Base-by-base conservation (phyloP, 1,284 basidiomycete species). In the Coriolopsis trogii region DNA sequence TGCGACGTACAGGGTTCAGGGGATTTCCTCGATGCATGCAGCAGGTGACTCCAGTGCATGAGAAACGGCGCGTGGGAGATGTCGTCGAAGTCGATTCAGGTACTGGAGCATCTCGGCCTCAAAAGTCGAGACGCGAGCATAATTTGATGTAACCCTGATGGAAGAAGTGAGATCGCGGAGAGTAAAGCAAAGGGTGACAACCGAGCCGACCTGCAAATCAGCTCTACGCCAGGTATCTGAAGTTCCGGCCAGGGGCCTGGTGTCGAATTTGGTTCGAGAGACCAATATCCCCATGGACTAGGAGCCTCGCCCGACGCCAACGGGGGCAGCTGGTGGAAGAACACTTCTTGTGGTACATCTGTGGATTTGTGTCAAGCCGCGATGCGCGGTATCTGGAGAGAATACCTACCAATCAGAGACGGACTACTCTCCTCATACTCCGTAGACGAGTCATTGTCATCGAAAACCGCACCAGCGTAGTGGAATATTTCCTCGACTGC, bases 221-320 rank as follows among this genome's bases (percentile, higher is more conserved):
- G 34, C n/a, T 46, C 44, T 1, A 55, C 33, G n/a, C 49, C 54
- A 4, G 49, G 46, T 7, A 48, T 16, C 6, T 37, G 30, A 12
- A 49, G 15, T n/a, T 13, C 4, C 0, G 54, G 54, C 54, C 54
- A 55, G 16, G 46, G 49, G 10, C 49, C 49, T 9, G 38, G 49
- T 3, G 26, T 47, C n/a, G 45, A 45, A 3, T 51, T 41, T 1
- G 30, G 23, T 10, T 48, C 41, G 4, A 51, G 25, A 3, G 54
- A 55, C 54, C 54, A 55, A n/a, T 55, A 55, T 2, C 54, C 54
- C 54, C 54, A 55, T 1, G 54, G 54, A 12, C 8, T 41, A 9
- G 45, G 49, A 2, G 46, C 49, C 13, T 48, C 49, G 6, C 46
- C 49, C 1, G 49, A 41, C 0, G 31, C 21, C 13, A 55, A 20